A percentile compares a stretch with the other conserved stretches of the same genome.
Evolutionary conservation across 345 rosid genomes (phyloP).

Genomic region (Bruguiera parviflora): DNA sequence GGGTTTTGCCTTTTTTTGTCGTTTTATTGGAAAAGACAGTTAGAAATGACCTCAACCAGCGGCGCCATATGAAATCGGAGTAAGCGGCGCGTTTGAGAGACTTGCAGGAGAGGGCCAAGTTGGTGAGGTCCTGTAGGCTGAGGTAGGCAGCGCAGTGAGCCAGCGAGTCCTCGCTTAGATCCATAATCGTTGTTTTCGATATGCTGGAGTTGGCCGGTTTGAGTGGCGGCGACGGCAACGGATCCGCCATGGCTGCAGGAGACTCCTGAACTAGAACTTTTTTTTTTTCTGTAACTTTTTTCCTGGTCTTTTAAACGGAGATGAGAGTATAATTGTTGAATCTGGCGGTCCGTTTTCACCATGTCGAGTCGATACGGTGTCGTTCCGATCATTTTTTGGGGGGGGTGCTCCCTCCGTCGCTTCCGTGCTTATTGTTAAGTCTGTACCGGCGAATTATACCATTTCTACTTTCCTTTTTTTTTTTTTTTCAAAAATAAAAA

Average conservation of each 20-base stretch:
- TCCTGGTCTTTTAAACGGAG: too few relatives aligned
- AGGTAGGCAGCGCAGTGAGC: constrained; percentile 49
- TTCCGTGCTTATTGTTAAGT: too few relatives aligned
- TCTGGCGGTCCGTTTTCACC: too few relatives aligned
- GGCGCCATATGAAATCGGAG: constrained; percentile 53
- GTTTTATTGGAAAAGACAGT: background rate
- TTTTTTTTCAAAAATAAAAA: too few relatives aligned
- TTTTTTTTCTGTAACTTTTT: too few relatives aligned
- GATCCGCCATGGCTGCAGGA: constrained; percentile 18
- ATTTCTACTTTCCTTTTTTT: too few relatives aligned
- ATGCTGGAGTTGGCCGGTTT: background rate
- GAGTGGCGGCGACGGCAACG: constrained; percentile 5
- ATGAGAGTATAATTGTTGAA: too few relatives aligned
- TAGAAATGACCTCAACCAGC: constrained; percentile 36
- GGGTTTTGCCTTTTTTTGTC: background rate
- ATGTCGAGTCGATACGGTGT: too few relatives aligned
- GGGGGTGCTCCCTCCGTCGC: too few relatives aligned
- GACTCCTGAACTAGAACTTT: too few relatives aligned
- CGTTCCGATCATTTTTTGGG: too few relatives aligned
- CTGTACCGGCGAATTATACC: too few relatives aligned
- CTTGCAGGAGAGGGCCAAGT: constrained; percentile 50
- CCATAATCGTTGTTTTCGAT: constrained; percentile 31
- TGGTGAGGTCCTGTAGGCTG: constrained; percentile 40
- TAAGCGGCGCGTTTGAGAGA: constrained; percentile 41
- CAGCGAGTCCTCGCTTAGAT: constrained; percentile 46